Base-by-base conservation (phyloP, 1,284 basidiomycete species). In the Malassezia restricta region DNA sequence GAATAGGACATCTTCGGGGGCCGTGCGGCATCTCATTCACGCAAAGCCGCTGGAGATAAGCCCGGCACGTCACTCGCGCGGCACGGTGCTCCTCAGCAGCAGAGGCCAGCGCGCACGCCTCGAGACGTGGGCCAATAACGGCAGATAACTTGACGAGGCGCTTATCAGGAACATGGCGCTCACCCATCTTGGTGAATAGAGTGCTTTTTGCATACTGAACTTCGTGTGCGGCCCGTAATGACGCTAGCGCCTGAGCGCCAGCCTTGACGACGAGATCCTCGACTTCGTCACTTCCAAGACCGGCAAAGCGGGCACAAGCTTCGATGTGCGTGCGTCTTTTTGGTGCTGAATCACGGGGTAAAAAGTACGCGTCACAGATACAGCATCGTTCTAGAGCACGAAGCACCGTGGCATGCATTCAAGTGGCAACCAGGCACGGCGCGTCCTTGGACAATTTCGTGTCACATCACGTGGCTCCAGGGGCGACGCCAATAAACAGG, bases 241-340 rank as follows among this genome's bases (percentile, higher is more conserved):
- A 27, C 8, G 6, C 8, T 17, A 49, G 40, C 7, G 32, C 28
- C 15, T 40, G 38, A 2, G 37, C 46, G 15, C 15, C 38, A 8
- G 46, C 37, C 8, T 27, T n/a, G 8, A 29, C 28, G 8, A 47
- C 27, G 30, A 17, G 37, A 11, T 40, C 38, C 11, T 17, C 6
- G 12, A 17, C 9, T 8, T 40, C 38, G 39, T n/a, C 28, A 0
- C 8, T n/a, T 6, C 24, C 20, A 8, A 47, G n/a, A 15, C 28
- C 37, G 3, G 12, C 27, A 14, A 28, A 11, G 8, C 20, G 31
- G 6, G 52, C 47, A 38, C 52, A 54, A 9, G 15, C 42, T 14
- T 41, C 37, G n/a, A 54, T 17, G 37, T 54, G 52, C 15, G 8
- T n/a, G 15, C 43, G 41, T 8, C 52, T 46, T 35, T 49, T 54